Evolutionary conservation across 2,329 filamentous ascomycete genomes (phyloP), one percentile per base, ranked within the genome.

Genomic region (Colletotrichum zoysiae): DNA sequence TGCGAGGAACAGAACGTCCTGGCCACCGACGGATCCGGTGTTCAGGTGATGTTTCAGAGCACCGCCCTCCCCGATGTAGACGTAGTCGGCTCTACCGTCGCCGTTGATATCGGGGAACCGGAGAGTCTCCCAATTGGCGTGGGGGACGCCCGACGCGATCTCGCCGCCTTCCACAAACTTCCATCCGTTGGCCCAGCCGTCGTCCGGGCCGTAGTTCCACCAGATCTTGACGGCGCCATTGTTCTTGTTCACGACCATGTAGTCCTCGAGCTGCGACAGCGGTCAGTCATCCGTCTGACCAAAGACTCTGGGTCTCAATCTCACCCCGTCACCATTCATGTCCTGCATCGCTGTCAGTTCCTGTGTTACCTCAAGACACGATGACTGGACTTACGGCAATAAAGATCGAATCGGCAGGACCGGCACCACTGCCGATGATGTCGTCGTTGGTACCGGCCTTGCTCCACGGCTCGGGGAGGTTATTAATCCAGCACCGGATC

Each of bases 31-130:
- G 1, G 73, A 63, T 0, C 75, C 76, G 0, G 73, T 76, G 23
- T 78, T 78, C 51, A 76, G n/a, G 11, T 68, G 56, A 55, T 76
- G 68, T 4, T 62, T 67, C 18, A 78, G 40, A 12, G 76, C 67
- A 3, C 76, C 76, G 1, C 71, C 70, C 42, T 75, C 46, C 2
- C 76, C 76, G 4, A 76, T 73, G 3, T 74, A 75, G 5, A 78
- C 73, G 38, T 77, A 78, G 65, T 77, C 77, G 7, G 76, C 75
- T 12, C 76, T 23, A 6, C 76, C 76, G 58, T 78, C 76, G 12
- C 77, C 76, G 48, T 78, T 78, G 60, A 78, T 74, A 35, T 78
- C 76, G 4, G 76, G 70, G 48, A 78, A 78, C 2, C 75, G 71
- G 0, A 78, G 26, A 1, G 77, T 78, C 14, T 64, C 59, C 2